Base-by-base conservation (phyloP, 805 yeast genomes). In the Candida cerambycidarum region DNA sequence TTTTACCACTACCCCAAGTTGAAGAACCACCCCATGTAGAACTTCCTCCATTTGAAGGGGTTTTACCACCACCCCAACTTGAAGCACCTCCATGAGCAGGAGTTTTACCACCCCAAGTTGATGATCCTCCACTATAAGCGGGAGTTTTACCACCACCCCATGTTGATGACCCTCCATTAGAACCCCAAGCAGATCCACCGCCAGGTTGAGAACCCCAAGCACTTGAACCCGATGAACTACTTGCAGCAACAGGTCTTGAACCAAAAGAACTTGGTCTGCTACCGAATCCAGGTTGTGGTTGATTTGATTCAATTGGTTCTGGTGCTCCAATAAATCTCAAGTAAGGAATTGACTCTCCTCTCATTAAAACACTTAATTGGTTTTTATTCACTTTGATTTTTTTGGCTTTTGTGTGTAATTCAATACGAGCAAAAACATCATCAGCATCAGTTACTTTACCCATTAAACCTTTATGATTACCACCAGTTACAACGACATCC, bases 401-500 rank as follows among this genome's bases (percentile, higher is more conserved):
- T 62, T 92, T 93, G 58, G 83, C 83, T 52, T 90, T 90, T 19
- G 97, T 87, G 63, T 93, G 98, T 50, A 93, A 75, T 67, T 93
- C 99, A 33, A 93, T 87, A 46, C 97, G 79, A 1, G 97, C 98
- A 52, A 77, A 79, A 11, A 85, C 85, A 48, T 95, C 99, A 55
- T 89, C 93, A 8, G 96, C 89, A 59, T 93, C 98, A 52, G 86
- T 85, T 32, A 93, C 88, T 51, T 88, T 85, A 61, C 99, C 99
- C 69, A 84, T 82, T 53, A 89, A 80, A 35, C 99, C 98, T 67
- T 93, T 93, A 63, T 92, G 89, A 23, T 95, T 93, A n/a, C 97
- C 89, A 57, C 85, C 82, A 29, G 87, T 79, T 38, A 93, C 85
- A 50, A 89, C 80, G 16, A 93, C 97, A 45, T 85, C 84, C 58